phyloP scores from a whole-genome alignment of 768 basidiomycete species.

The Cubamyces lactineus region DNA sequence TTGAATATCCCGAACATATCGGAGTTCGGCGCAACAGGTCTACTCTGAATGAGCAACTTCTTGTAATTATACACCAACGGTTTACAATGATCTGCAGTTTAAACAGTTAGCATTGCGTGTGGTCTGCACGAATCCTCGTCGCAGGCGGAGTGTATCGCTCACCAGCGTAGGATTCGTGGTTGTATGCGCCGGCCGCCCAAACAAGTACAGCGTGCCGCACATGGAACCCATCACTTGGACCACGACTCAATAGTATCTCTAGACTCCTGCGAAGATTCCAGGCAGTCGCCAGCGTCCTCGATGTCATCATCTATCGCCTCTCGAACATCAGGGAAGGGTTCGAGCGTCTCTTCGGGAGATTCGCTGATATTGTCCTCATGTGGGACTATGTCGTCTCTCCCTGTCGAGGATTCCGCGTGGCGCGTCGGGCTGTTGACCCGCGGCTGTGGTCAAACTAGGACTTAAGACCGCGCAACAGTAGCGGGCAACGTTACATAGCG shows the following conservation, averaged over 20 bases:
- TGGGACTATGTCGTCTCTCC: not conserved
- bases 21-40: no score
- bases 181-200: no score
- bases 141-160: no score
- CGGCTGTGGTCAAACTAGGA: no score
- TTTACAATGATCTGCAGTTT: no score
- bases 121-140: no score
- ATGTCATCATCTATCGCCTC: not conserved
- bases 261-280: slow-evolving; percentile 23
- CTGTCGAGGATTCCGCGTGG: no score
- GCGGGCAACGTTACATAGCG: not conserved
- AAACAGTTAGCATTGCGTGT: no score
- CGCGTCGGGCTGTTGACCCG: no score
- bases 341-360: not conserved
- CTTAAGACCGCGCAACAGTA: no score
- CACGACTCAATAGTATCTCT: slow-evolving; percentile 45
- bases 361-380: not conserved
- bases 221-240: slow-evolving; percentile 17
- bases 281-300: not conserved
- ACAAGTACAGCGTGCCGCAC: not conserved
- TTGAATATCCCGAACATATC: not conserved
- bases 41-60: not conserved
- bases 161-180: no score
- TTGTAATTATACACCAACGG: not conserved
- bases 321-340: not conserved